Conservation (phyloP, 1,284 basidiomycete genomes). For the Neotropicomus parvogracilis region DNA sequence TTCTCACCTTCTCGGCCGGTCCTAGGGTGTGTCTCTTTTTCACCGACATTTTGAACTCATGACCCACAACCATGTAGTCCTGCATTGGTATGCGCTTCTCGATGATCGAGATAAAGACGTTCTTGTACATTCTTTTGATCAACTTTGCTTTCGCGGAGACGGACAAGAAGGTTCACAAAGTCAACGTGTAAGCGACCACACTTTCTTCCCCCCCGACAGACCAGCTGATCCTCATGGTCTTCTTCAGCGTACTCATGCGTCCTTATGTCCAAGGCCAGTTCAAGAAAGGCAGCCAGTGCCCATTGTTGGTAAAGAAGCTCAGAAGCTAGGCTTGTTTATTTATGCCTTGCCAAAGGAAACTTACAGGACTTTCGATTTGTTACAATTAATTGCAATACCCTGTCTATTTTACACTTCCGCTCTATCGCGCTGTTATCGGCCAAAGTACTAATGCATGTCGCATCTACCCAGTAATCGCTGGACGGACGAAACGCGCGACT, state of each 20-base stretch:
- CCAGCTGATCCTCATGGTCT: background rate
- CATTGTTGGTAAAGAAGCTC: conserved; percentile 46
- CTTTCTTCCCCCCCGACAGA: background rate
- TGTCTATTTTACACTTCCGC: background rate
- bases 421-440: background rate
- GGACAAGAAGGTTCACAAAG: conserved; percentile 55
- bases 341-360: background rate
- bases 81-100: conserved; percentile 79
- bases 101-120: conserved; percentile 74
- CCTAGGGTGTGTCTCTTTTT: conserved; percentile 53
- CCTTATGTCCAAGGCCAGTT: conserved; percentile 62
- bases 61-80: conserved; percentile 42
- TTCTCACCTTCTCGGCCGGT: conserved; percentile 73
- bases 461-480: background rate
- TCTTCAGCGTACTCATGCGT: conserved; percentile 63
- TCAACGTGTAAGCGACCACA: conserved; percentile 59
- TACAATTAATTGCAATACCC: background rate
- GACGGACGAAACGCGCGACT: too few species aligned
- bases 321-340: conserved; percentile 4
- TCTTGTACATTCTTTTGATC: conserved; percentile 65
- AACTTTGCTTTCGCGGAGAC: conserved; percentile 61
- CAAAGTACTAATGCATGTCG: background rate
- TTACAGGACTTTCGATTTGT: background rate
- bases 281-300: conserved; percentile 65
- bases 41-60: background rate